These are phyloP conservation scores for Lepidopterella palustris DNA, from an alignment of 495 filamentous ascomycete genomes.

Conservation along the genomic window DNA sequence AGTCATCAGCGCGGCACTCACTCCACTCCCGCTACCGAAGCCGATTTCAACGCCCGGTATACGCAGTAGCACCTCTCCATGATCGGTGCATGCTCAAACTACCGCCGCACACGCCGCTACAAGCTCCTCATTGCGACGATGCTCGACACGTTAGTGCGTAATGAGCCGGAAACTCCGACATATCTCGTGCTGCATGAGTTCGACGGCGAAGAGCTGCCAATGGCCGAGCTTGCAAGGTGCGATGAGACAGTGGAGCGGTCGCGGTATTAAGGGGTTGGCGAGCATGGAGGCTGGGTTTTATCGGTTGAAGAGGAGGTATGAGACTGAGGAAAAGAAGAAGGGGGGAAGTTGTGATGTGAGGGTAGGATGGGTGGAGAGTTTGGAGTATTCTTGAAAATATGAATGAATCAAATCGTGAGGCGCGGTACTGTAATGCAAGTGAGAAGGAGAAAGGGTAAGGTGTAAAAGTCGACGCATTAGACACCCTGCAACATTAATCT, in stretches of 20 bases:
- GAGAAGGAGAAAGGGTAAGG: no score
- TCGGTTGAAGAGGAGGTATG: conserved; percentile 26
- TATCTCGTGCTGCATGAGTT: conserved; percentile 25
- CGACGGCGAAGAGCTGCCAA: conserved; percentile 15
- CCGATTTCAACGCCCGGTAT: conserved; percentile 19
- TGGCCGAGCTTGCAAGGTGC: conserved; percentile 4
- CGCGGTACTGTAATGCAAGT: no score
- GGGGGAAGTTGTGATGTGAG: no score
- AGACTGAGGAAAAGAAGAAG: background rate
- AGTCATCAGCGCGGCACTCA: conserved; percentile 8
- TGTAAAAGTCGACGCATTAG: no score
- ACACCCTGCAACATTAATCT: no score
- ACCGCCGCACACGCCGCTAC: conserved; percentile 8
- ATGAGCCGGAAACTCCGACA: background rate
- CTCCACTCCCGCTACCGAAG: conserved; percentile 1
- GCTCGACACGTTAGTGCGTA: conserved; percentile 20
- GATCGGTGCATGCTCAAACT: conserved; percentile 1
- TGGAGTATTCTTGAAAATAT: no score
- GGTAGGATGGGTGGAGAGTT: no score
- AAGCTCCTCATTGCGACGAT: conserved; percentile 11
- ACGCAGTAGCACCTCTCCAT: conserved; percentile 8
- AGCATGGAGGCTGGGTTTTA: conserved; percentile 22
- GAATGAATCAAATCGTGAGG: no score
- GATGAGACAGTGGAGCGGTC: conserved; percentile 18
- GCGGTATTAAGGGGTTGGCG: conserved; percentile 14